Evolutionary conservation across 345 rosid genomes (phyloP).

Genomic region (Boechera stricta): DNA sequence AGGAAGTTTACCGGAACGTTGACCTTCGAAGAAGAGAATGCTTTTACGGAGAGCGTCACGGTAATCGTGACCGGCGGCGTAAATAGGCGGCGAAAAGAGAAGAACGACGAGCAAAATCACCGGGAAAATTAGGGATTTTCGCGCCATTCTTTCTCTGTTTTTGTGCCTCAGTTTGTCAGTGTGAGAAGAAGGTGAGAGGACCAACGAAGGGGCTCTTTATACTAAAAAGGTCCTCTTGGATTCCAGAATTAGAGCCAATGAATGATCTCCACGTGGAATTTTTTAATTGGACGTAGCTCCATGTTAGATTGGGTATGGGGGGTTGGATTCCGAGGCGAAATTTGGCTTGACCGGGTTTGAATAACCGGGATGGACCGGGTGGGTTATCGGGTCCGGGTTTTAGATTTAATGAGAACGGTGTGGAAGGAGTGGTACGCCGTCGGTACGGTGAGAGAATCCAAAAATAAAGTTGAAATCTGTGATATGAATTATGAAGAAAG

Average conservation of each 20-base stretch:
- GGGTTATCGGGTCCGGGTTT: conserved; percentile 30
- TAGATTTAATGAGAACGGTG: conserved; percentile 21
- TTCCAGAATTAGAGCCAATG: conserved; percentile 60
- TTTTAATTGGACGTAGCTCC: conserved; percentile 34
- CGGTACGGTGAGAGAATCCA: conserved; percentile 47
- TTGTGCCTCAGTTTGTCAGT: conserved; percentile 12
- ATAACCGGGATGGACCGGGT: conserved; percentile 31
- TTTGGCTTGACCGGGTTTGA: conserved; percentile 53
- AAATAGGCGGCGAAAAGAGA: conserved; percentile 31
- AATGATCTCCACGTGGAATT: conserved; percentile 56
- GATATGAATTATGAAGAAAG: conserved; percentile 36
- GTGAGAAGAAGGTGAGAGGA: conserved; percentile 22
- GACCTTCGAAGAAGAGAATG: conserved; percentile 95
- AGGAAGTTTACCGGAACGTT: conserved; percentile 87
- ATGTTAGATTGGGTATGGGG: conserved; percentile 38
- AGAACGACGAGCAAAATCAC: conserved; percentile 44
- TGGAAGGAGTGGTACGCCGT: conserved; percentile 40
- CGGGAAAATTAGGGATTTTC: conserved; percentile 46
- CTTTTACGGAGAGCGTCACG: conserved; percentile 79
- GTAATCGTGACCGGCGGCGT: conserved; percentile 69
- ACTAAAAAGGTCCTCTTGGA: conserved; percentile 65
- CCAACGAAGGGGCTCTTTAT: conserved; percentile 50
- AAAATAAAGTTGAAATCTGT: conserved; percentile 35
- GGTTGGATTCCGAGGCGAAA: conserved; percentile 51
- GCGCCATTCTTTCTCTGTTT: conserved; percentile 66